Percentiles rank a stretch among this genome's conserved stretches.
Conservation (phyloP, 2,329 filamentous ascomycete species). For the Mycosphaerelloides madeirae region DNA sequence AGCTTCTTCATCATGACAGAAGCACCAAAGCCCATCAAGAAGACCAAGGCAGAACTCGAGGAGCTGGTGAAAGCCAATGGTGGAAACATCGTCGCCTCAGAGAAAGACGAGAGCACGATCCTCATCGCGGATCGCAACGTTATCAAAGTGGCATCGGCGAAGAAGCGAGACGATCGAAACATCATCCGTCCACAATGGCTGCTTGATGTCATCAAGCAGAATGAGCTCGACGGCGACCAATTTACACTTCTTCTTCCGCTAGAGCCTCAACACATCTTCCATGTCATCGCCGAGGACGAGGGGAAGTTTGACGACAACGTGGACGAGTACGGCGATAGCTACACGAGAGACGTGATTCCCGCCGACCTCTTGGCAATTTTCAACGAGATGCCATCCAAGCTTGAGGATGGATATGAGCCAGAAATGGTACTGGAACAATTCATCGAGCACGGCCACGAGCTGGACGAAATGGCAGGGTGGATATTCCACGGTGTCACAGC, state of each 20-base stretch:
- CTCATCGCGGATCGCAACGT: constrained; percentile 73
- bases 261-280: constrained; percentile 67
- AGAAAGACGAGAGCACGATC: constrained; percentile 60
- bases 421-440: constrained; percentile 53
- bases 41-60: constrained; percentile 74
- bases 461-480: constrained; percentile 49
- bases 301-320: constrained; percentile 57
- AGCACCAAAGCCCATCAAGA: constrained; percentile 63
- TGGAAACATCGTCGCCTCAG: constrained; percentile 70
- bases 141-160: constrained; percentile 77
- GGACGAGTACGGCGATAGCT: constrained; percentile 80
- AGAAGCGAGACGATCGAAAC: constrained; percentile 65
- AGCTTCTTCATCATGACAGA: constrained; percentile 81
- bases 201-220: constrained; percentile 68
- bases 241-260: constrained; percentile 59
- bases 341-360: constrained; percentile 61
- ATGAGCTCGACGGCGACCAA: constrained; percentile 45
- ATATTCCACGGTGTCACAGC: constrained; percentile 49
- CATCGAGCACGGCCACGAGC: constrained; percentile 51
- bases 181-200: constrained; percentile 81
- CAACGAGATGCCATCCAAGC: constrained; percentile 49
- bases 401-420: constrained; percentile 41
- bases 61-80: constrained; percentile 77
- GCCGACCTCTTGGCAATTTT: constrained; percentile 58
- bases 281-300: constrained; percentile 55